Evolutionary conservation across 352 stramenopile genomes (phyloP).

Genomic region (Globisporangium acanthophoron): DNA sequence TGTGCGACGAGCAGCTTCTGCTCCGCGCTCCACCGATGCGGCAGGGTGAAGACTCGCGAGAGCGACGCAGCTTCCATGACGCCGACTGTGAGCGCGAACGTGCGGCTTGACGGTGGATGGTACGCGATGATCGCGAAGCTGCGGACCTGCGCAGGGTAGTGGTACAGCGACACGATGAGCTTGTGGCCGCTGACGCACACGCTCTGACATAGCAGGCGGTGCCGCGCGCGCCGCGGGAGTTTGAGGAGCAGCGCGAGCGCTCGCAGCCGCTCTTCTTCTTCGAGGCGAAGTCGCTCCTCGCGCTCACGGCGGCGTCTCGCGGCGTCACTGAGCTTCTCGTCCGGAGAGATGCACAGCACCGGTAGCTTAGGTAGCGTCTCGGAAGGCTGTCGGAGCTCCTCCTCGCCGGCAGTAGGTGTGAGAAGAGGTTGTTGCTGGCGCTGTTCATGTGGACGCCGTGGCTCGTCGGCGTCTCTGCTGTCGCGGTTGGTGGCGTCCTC

Average conservation of each 20-base stretch:
- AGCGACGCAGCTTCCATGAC: constrained; percentile 40
- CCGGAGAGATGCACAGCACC: constrained; percentile 32
- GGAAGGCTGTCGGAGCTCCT: background rate
- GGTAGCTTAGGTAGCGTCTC: constrained; percentile 6
- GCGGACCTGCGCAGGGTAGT: constrained; percentile 47
- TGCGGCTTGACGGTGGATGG: constrained; percentile 33
- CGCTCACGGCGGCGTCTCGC: constrained; percentile 38
- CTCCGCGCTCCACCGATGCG: constrained; percentile 38
- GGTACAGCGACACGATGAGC: constrained; percentile 57
- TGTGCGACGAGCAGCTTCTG: constrained; percentile 39
- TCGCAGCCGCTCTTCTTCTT: constrained; percentile 44
- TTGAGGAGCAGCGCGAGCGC: constrained; percentile 34
- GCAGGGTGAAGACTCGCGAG: constrained; percentile 27
- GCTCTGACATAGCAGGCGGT: constrained; percentile 37
- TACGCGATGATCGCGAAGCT: constrained; percentile 54
- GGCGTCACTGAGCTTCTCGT: constrained; percentile 41
- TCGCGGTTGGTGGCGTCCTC: background rate
- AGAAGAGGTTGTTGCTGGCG: background rate
- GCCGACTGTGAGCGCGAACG: constrained; percentile 29
- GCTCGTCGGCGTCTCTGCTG: background rate
- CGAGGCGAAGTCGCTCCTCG: constrained; percentile 38
- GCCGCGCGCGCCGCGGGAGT: constrained; percentile 36
- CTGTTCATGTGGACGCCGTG: background rate
- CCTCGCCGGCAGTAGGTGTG: background rate
- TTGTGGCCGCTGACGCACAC: constrained; percentile 28